Evolutionary conservation across 2,329 filamentous ascomycete genomes (phyloP).

Genomic region (Cordyceps tenuipes): DNA sequence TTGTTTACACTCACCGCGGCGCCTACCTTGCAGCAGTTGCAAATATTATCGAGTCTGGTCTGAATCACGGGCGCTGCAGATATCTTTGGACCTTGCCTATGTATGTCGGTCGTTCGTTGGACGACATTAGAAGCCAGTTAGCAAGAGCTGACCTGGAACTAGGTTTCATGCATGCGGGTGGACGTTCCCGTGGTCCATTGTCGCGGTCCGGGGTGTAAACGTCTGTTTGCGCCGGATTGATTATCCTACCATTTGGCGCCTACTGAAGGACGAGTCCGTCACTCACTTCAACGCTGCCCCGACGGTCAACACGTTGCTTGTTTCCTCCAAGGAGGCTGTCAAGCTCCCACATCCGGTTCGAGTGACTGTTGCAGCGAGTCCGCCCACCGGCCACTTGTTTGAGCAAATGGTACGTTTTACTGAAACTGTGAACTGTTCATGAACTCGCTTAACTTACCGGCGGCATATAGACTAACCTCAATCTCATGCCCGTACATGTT

Average conservation of each 20-base stretch:
- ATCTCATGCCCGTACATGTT: constrained; percentile 84
- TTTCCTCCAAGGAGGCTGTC: constrained; percentile 67
- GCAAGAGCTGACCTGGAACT: not conserved
- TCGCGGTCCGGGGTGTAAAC: constrained; percentile 86
- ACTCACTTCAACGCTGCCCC: constrained; percentile 96
- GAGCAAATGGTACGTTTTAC: constrained; percentile 65
- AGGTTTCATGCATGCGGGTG: constrained; percentile 64
- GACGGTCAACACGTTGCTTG: constrained; percentile 91
- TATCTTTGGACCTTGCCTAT: constrained; percentile 92
- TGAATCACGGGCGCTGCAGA: constrained; percentile 68
- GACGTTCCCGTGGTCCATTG: constrained; percentile 92
- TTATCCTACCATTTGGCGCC: constrained; percentile 83
- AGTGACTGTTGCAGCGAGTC: constrained; percentile 88
- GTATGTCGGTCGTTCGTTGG: constrained; percentile 46
- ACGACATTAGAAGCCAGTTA: not conserved
- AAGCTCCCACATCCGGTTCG: constrained; percentile 61
- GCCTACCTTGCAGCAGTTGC: constrained; percentile 76
- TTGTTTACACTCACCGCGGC: constrained; percentile 83
- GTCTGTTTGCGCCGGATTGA: constrained; percentile 93
- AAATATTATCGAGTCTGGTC: constrained; percentile 80
- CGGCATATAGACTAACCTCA: constrained; percentile 46
- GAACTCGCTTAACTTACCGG: not conserved
- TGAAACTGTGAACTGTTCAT: not conserved
- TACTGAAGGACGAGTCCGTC: constrained; percentile 77
- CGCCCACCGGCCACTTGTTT: constrained; percentile 83